Conservation (phyloP, 768 basidiomycete species). For the Amanita molliuscula region DNA sequence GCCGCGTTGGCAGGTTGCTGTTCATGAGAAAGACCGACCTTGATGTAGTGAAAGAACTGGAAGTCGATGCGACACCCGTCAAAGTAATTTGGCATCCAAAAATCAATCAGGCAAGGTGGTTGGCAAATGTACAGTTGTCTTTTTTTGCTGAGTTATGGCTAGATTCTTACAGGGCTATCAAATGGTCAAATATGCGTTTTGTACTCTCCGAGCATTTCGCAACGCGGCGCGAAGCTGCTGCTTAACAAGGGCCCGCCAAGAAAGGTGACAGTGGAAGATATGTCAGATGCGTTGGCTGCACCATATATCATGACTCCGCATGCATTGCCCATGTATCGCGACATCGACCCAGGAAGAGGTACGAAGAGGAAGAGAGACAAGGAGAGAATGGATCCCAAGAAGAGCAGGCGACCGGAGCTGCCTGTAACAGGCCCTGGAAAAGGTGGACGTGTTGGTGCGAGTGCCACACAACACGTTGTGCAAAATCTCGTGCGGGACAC, state of each 20-base stretch:
- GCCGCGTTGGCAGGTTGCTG: conserved; percentile 58
- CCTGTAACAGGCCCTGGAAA: conserved; percentile 89
- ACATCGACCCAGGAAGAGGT: conserved; percentile 61
- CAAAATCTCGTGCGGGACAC: conserved; percentile 90
- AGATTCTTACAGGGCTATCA: conserved; percentile 86
- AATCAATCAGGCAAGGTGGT: conserved; percentile 80
- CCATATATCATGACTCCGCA: conserved; percentile 91
- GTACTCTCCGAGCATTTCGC: conserved; percentile 84
- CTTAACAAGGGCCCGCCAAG: conserved; percentile 80
- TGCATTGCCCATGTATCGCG: conserved; percentile 86
- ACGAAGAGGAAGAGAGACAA: conserved; percentile 87
- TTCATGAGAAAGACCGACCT: conserved; percentile 66
- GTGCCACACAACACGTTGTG: conserved; percentile 94
- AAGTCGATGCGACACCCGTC: conserved; percentile 73
- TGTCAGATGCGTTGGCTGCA: conserved; percentile 76
- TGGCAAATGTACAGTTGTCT: conserved; percentile 8
- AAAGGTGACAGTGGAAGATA: conserved; percentile 76
- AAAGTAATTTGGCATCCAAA: conserved; percentile 92
- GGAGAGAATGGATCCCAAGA: conserved; percentile 80
- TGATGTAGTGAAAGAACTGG: conserved; percentile 55
- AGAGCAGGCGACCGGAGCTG: conserved; percentile 86
- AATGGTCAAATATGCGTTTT: conserved; percentile 83
- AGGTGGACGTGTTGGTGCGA: conserved; percentile 92
- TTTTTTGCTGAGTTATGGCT: conserved; percentile 9
- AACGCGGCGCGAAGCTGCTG: conserved; percentile 87